Base-by-base conservation (phyloP, 108 stramenopile genomes). In the Nannochloropsis gaditana region DNA sequence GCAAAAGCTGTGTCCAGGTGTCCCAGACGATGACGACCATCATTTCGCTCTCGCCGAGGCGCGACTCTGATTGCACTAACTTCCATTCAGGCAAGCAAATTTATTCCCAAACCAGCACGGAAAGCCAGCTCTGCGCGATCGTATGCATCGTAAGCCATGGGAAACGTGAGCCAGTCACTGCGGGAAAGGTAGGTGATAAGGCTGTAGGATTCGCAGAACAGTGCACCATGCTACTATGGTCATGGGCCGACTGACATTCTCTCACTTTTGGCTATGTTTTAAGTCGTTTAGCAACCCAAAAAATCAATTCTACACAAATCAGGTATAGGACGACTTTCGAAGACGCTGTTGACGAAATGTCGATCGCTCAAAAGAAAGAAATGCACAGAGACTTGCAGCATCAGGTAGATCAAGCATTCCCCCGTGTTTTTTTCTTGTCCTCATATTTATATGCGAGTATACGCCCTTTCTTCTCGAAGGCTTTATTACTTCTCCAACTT, bases 341-440 rank as follows among this genome's bases (percentile, higher is more conserved):
- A 15, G n/a, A 73, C 59, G 59, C n/a, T n/a, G 59, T 73, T 15
- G 59, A 73, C 19, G 59, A 73, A 15, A 73, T 73, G 59, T 73
- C 59, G 19, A 73, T 73, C n/a, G 59, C 59, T n/a, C 59, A 73
- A n/a, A 73, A 73, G 6, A n/a, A n/a, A n/a, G 59, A 73, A n/a
- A n/a, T 73, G 59, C n/a, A 73, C 59, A 15, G n/a, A n/a, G 59
- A n/a, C 19, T n/a, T 73, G 59, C 59, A 73, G 59, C 59, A 73
- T 2, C 59, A 73, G 59, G 59, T 73, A n/a, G n/a, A 8, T n/a
- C 59, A n/a, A 3, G n/a, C 59, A n/a, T 6, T n/a, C 59, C 59
- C 59, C 59, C 59, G 15, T 73, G n/a, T 73, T n/a, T n/a, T 73
- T n/a, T n/a, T n/a, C n/a, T n/a, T n/a, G 3, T 73, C 15, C 59